Base-by-base conservation (phyloP, 2,329 filamentous ascomycete species). In the Clarireedia paspali region DNA sequence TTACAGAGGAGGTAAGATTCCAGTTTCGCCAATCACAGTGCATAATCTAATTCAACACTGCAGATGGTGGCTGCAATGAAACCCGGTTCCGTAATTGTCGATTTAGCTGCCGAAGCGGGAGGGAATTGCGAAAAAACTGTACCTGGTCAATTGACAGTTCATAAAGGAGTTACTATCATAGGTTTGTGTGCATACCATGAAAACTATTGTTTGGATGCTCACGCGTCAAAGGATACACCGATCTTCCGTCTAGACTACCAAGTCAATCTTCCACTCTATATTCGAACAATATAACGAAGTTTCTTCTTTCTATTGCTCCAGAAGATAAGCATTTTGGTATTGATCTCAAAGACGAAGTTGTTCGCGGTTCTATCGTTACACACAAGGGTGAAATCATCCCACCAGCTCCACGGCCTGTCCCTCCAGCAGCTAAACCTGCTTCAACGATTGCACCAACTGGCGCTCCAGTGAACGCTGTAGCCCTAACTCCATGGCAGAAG, bases 201-300 rank as follows among this genome's bases (percentile, higher is more conserved):
- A 3, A 27, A 44, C 23, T 15, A 27, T 20, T n/a, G 2, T 4
- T 12, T 6, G n/a, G 2, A 12, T 52, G 17, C 5, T 42, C 14
- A 34, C 6, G 47, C 49, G 2, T 5, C 17, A 10, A 2, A 83
- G 81, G 87, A 36, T 95, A 95, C 70, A 95, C 90, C 45, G 90
- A 96, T 71, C 77, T 95, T 27, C 90, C 91, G 0, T 95, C 90
- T 34, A 82, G 90, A 47, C 77, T 96, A 2, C 89, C 91, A 0
- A 95, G 90, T 0, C 91, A 96, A 70, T 89, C 90, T 0, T 95
- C 90, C 0, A 95, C 89, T 0, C 74, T 96, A 20, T 96, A 95
- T 71, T 94, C 89, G 2, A 96, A 95, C 78, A 96, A 96, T 68
- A 91, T 95, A 65, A 91, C 86, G 62, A 96, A 95, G 68, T 87